Base-by-base conservation (phyloP, 2,329 filamentous ascomycete genomes). In the Blumeriella jaapii region DNA sequence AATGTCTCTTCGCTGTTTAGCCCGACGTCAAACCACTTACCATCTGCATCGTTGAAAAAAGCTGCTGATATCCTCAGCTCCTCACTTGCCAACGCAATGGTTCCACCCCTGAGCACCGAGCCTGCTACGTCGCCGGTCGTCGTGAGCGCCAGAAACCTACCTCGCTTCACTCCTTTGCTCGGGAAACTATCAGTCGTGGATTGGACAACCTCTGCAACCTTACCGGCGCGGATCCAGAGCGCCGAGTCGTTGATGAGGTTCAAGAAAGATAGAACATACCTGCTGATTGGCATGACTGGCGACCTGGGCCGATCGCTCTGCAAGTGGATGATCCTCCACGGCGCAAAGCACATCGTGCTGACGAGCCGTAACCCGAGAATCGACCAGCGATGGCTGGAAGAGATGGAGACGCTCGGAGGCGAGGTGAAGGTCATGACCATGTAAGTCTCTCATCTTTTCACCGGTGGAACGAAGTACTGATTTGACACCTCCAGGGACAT, bases 251-350 rank as follows among this genome's bases (percentile, higher is more conserved):
- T 17, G 27, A 10, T 29, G 13, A 9, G 27, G 10, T 17, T 9
- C 56, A 19, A 38, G 22, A 8, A 13, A 14, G 31, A 52, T 30
- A 56, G 49, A 42, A 58, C 57, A 1, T 60, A 60, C 29, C 19
- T 51, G 9, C 29, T 60, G 6, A 42, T 50, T 17, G 58, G 57
- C 11, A 33, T 58, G 1, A 44, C 46, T 2, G 44, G 53, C 6
- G 36, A 43, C 1, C 20, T 59, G 2, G 63, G 62, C 2, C 52
- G 50, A 9, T 61, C 60, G 0, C 47, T 65, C 1, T 57, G 54
- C 26, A 31, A 53, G 20, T 66, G 59, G 58, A 64, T 66, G 61
- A 50, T 58, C 1, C 26, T 24, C 0, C 49, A 52, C 7, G 63
- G 62, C 0, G 63, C 61, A 0, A 42, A 53, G 8, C 40, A 58